Evolutionary conservation across 2,329 filamentous ascomycete genomes (phyloP).

Genomic region (Trichothecium sympodiale): DNA sequence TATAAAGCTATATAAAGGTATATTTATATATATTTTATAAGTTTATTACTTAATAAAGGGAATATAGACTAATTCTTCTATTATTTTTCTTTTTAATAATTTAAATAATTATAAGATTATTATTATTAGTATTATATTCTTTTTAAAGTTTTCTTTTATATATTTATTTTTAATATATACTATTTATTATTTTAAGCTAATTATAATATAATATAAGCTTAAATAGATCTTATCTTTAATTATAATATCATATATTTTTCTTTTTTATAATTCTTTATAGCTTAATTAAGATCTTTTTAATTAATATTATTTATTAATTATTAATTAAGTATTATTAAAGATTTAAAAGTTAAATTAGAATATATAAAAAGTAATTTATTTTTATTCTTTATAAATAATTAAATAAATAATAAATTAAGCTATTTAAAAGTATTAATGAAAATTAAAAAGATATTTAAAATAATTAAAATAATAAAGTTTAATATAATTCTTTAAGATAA

Average conservation of each 20-base stretch:
- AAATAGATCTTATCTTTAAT: too few species aligned
- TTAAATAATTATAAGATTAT: not conserved
- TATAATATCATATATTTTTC: too few species aligned
- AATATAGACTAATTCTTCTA: too few species aligned
- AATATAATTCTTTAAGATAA: conserved; percentile 2
- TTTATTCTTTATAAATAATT: conserved; percentile 1
- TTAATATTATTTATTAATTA: too few species aligned
- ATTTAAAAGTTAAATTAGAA: not conserved
- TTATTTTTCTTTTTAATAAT: conserved; percentile 1
- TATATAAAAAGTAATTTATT: conserved; percentile 5
- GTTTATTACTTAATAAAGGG: not conserved
- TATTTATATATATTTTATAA: not conserved
- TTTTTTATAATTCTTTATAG: too few species aligned
- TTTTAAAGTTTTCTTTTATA: conserved; percentile 3
- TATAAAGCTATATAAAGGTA: too few species aligned
- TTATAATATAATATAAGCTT: too few species aligned
- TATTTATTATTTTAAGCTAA: too few species aligned
- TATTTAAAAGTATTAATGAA: too few species aligned
- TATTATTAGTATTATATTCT: not conserved
- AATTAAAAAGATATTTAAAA: conserved; percentile 1
- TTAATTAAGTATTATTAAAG: conserved; percentile 1
- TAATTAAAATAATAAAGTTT: conserved; percentile 4
- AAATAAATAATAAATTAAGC: conserved; percentile 3
- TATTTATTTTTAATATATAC: not conserved
- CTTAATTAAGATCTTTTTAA: too few species aligned